Evolutionary conservation across 768 basidiomycete genomes (phyloP).

Genomic region (Naematelia aurantialba): DNA sequence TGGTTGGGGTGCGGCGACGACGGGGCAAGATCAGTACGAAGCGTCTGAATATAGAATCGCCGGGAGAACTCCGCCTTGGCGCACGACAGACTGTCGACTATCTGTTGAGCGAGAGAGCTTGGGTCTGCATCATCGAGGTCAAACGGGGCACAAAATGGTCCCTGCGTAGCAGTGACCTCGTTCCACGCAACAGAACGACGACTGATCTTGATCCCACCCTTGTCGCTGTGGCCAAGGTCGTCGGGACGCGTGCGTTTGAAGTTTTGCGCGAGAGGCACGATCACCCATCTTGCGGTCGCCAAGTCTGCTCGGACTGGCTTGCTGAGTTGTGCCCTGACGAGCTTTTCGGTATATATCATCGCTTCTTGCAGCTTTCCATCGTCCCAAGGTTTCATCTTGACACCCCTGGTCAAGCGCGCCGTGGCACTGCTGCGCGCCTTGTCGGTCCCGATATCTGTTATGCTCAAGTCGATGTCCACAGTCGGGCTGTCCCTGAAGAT

Average conservation of each 20-base stretch:
- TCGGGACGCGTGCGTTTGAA: neutral
- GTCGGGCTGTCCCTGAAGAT: neutral
- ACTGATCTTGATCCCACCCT: slow-evolving; percentile 5
- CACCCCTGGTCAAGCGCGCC: slow-evolving; percentile 12
- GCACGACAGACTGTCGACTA: slow-evolving; percentile 7
- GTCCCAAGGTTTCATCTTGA: slow-evolving; percentile 20
- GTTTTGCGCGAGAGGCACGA: slow-evolving; percentile 22
- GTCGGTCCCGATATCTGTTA: slow-evolving; percentile 8
- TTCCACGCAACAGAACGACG: slow-evolving; percentile 31
- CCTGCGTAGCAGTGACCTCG: slow-evolving; percentile 17
- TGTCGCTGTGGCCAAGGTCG: neutral
- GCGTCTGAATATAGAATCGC: slow-evolving; percentile 14
- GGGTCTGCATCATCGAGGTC: neutral
- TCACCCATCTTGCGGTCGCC: slow-evolving; percentile 18
- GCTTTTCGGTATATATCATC: slow-evolving; percentile 19
- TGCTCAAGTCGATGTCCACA: slow-evolving; percentile 1
- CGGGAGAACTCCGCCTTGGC: slow-evolving; percentile 22
- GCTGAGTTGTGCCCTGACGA: slow-evolving; percentile 22
- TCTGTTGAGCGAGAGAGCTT: slow-evolving; percentile 12
- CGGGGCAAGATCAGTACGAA: slow-evolving; percentile 22
- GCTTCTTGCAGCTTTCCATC: slow-evolving; percentile 17
- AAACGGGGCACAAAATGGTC: slow-evolving; percentile 16
- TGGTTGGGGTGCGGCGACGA: slow-evolving; percentile 18
- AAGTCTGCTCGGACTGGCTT: slow-evolving; percentile 10
- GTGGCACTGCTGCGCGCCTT: slow-evolving; percentile 3